A percentile compares a stretch with the other conserved stretches of the same genome.
Evolutionary conservation across 108 stramenopile genomes (phyloP).

Genomic region (Fragilaria crotonensis): DNA sequence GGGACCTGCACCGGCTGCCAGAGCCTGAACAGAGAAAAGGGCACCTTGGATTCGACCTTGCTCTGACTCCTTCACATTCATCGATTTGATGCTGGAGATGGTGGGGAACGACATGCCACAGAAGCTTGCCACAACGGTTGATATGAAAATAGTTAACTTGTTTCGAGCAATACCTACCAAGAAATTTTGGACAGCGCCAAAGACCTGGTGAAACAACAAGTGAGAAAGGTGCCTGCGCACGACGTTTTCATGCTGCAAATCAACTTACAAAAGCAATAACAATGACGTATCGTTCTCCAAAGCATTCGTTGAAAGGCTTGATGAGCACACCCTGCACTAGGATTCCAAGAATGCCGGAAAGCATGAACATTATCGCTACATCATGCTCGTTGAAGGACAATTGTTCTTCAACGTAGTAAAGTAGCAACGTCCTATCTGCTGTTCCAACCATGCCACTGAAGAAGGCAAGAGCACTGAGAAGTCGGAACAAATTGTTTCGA

Average conservation of each 20-base stretch:
- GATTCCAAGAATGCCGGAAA: constrained; percentile 60
- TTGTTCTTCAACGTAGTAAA: constrained; percentile 79
- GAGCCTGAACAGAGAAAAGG: constrained; percentile 61
- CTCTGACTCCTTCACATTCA: constrained; percentile 67
- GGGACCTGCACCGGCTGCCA: constrained; percentile 73
- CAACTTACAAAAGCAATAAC: constrained; percentile 38
- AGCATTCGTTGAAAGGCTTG: constrained; percentile 58
- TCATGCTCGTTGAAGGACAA: constrained; percentile 54
- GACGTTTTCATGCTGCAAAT: constrained; percentile 37
- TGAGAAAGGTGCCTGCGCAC: not conserved
- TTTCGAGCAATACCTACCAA: constrained; percentile 59
- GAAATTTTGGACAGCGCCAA: constrained; percentile 21
- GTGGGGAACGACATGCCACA: constrained; percentile 74
- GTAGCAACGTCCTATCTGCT: constrained; percentile 61
- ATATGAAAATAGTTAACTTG: constrained; percentile 56
- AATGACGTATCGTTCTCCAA: constrained; percentile 65
- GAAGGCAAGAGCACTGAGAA: constrained; percentile 65
- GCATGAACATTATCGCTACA: constrained; percentile 56
- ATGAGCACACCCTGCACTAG: constrained; percentile 61
- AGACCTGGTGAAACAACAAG: not conserved
- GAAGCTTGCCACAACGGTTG: constrained; percentile 39
- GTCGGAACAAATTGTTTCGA: constrained; percentile 62
- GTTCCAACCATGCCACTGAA: constrained; percentile 59
- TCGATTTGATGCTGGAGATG: constrained; percentile 78
- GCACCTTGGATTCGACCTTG: constrained; percentile 87